phyloP scores from a whole-genome alignment of 2,329 filamentous ascomycete species.

The Alternaria sp. region DNA sequence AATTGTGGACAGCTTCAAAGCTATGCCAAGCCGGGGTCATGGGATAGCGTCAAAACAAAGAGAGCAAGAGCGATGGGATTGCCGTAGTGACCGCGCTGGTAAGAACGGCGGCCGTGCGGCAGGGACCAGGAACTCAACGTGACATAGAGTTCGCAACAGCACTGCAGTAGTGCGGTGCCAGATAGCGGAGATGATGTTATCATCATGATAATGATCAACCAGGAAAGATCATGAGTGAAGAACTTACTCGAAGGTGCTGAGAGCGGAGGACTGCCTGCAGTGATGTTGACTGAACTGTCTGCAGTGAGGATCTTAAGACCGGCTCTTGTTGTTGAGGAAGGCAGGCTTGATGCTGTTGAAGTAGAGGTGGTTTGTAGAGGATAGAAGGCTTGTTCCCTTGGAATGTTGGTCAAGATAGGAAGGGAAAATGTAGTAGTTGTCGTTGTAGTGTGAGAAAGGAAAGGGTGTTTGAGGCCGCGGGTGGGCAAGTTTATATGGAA shows the following conservation, averaged over 20 bases:
- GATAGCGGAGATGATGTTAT: neutral
- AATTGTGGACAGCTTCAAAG: slow-evolving; percentile 16
- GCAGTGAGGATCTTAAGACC: slow-evolving; percentile 25
- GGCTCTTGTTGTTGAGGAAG: slow-evolving; percentile 22
- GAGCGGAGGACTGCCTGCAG: slow-evolving; percentile 28
- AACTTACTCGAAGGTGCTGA: slow-evolving; percentile 29
- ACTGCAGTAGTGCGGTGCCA: slow-evolving; percentile 4
- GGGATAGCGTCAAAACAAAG: slow-evolving; percentile 17
- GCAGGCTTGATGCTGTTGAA: slow-evolving; percentile 8
- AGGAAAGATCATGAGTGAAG: neutral
- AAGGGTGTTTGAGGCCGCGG: slow-evolving; percentile 17
- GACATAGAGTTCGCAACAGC: slow-evolving; percentile 14
- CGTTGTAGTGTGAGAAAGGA: slow-evolving; percentile 30
- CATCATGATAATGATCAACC: neutral
- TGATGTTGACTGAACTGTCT: slow-evolving; percentile 26
- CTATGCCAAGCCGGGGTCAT: slow-evolving; percentile 7
- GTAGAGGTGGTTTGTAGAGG: neutral
- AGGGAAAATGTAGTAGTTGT: slow-evolving; percentile 12
- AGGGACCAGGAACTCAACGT: slow-evolving; percentile 11
- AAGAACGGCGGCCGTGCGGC: slow-evolving; percentile 13
- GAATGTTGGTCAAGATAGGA: slow-evolving; percentile 3
- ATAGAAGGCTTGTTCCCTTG: slow-evolving; percentile 13
- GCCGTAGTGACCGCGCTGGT: slow-evolving; percentile 23
- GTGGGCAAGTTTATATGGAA: slow-evolving; percentile 28
- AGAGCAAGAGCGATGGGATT: slow-evolving; percentile 21